Evolutionary conservation across 345 rosid species (phyloP), one percentile per base, ranked within the genome.

Genomic region (Aegle marmelos): DNA sequence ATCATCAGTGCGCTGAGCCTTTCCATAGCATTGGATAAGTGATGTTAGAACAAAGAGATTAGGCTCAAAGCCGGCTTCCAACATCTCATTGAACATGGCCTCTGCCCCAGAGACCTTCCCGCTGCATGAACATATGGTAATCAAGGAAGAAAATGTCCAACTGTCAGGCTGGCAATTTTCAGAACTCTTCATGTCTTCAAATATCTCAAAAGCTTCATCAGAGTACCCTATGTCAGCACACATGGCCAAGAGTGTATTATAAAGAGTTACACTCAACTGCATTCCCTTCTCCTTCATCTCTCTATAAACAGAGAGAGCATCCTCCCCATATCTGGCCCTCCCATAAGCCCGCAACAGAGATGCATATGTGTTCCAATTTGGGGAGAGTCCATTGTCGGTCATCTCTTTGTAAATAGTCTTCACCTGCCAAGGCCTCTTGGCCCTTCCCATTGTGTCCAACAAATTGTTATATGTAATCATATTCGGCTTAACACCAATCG

Each of bases 391-490:
- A 80, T 81, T 88, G 56, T 67, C 74, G n/a, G 82, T 82, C 92
- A 96, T 86, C 79, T 93, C 97, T 60, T 83, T 88, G 84, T 90
- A 85, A 63, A 96, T 78, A 24, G 61, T 86, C 85, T 92, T 93
- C 0, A 87, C 97, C 83, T 90, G 96, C 96, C 98, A 95, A 4
- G 99, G 99, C 88, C 98, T 93, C 91, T 82, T 92, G 37, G 97
- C 98, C 85, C 90, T 89, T 60, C 99, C 98, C 99, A 95, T 93
- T 5, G 91, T 87, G 86, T 92, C 96, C 79, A 95, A 79, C 86
- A 95, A 68, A 76, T 89, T 91, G 85, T 92, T 95, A 80, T 88
- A 93, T 5, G 84, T 76, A 66, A 86, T 83, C 75, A 90, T 53
- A 86, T 92, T 93, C 4, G 97, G 92, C 83, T 90, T 93, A 74